A percentile compares a stretch with the other conserved stretches of the same genome.
phyloP scores from a whole-genome alignment of 1,284 basidiomycete species.

The Ustilago curta region DNA sequence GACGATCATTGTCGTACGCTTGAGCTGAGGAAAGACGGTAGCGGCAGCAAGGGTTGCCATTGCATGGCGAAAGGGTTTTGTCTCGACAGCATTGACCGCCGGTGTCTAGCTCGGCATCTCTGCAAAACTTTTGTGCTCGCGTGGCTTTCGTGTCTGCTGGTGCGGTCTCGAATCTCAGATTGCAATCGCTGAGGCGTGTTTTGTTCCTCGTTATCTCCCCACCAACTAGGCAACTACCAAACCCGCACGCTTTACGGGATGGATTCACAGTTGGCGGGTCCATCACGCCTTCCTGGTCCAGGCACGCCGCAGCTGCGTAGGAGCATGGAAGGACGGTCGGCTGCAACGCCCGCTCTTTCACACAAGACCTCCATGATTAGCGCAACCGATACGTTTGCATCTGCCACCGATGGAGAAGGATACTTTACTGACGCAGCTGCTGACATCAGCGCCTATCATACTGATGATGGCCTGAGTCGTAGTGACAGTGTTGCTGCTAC shows the following conservation, averaged over 20 bases:
- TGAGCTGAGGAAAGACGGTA: too few species aligned
- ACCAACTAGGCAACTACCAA: neutral
- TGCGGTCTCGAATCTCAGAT: neutral
- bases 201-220: constrained; percentile 5
- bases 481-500: constrained; percentile 16
- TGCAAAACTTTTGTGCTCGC: neutral
- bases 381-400: constrained; percentile 37
- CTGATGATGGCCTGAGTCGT: constrained; percentile 14
- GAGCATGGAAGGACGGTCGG: constrained; percentile 13
- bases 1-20: constrained; percentile 10
- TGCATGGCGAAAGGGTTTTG: neutral
- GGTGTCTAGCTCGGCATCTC: constrained; percentile 9
- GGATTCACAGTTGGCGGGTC: constrained; percentile 11
- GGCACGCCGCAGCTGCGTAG: constrained; percentile 3
- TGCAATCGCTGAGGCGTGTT: neutral
- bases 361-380: constrained; percentile 40
- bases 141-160: neutral
- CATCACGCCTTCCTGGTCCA: constrained; percentile 12
- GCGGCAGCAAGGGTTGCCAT: neutral
- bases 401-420: constrained; percentile 37
- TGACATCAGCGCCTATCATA: constrained; percentile 19
- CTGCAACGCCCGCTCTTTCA: constrained; percentile 24
- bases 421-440: constrained; percentile 39
- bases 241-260: constrained; percentile 1
- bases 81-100: neutral